Conservation (phyloP, 192 early-diverging fungal genomes). For the Backusella tarrabulga region DNA sequence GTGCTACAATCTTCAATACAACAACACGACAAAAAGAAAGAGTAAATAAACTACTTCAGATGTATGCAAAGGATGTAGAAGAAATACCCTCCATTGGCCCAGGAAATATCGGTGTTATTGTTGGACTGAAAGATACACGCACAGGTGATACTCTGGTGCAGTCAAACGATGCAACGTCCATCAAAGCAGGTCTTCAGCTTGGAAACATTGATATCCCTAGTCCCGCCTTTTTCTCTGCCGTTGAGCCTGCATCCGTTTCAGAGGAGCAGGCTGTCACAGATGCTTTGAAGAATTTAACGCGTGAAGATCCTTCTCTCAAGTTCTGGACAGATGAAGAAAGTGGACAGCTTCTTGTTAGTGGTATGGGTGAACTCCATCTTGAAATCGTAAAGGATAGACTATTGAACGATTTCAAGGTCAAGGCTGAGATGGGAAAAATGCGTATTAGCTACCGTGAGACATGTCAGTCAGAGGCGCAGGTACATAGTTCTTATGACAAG, state of each 20-base stretch:
- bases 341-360: slow-evolving; percentile 84
- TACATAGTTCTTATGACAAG: slow-evolving; percentile 57
- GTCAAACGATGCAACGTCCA: slow-evolving; percentile 45
- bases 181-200: slow-evolving; percentile 50
- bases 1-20: slow-evolving; percentile 67
- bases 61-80: slow-evolving; percentile 90
- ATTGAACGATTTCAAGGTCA: slow-evolving; percentile 72
- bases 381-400: slow-evolving; percentile 89
- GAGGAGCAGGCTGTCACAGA: slow-evolving; percentile 74
- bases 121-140: slow-evolving; percentile 78
- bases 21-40: slow-evolving; percentile 70
- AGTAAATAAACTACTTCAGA: slow-evolving; percentile 79
- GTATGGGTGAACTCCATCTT: slow-evolving; percentile 95
- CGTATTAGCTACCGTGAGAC: slow-evolving; percentile 88
- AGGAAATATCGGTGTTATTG: slow-evolving; percentile 85
- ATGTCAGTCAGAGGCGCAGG: slow-evolving; percentile 36
- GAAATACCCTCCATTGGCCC: slow-evolving; percentile 68
- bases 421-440: slow-evolving; percentile 81
- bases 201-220: slow-evolving; percentile 81
- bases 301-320: slow-evolving; percentile 89
- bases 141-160: slow-evolving; percentile 86
- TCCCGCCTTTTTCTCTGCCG: slow-evolving; percentile 81
- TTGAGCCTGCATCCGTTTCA: slow-evolving; percentile 72
- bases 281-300: slow-evolving; percentile 67
- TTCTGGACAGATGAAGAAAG: slow-evolving; percentile 76